A percentile compares a stretch with the other conserved stretches of the same genome.
These are phyloP conservation scores for Solanum sejunctum DNA, from an alignment of 257 asterid species.

Conservation along the genomic window DNA sequence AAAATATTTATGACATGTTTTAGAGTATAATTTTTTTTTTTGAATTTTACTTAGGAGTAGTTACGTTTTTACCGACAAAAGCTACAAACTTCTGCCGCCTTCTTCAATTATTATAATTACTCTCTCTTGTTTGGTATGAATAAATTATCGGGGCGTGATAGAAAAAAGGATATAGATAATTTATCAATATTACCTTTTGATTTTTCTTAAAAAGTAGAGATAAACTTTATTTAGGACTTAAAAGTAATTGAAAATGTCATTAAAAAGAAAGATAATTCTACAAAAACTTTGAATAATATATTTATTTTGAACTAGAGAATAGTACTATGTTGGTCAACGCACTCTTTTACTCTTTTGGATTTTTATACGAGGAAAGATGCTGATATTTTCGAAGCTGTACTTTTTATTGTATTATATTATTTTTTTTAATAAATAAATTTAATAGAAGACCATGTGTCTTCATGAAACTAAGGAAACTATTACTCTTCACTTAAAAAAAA, in stretches of 20 bases:
- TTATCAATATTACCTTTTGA: no score
- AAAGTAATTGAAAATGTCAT: background rate
- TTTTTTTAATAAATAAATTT: background rate
- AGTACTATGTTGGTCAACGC: background rate
- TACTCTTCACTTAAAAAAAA: background rate
- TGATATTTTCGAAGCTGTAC: background rate
- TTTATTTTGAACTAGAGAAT: background rate
- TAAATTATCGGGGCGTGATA: background rate
- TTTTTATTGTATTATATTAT: background rate
- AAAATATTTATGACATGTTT: background rate
- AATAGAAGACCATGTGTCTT: background rate
- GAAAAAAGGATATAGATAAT: no score
- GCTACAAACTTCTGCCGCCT: background rate
- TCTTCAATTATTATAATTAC: background rate
- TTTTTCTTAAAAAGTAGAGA: no score
- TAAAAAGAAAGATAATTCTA: no score
- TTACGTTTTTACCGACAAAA: background rate
- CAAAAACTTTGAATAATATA: no score
- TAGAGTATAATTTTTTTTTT: background rate
- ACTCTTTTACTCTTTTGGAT: background rate
- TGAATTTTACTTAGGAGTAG: background rate
- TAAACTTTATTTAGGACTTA: background rate
- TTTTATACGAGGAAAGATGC: background rate
- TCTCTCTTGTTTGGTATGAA: background rate
- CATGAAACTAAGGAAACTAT: background rate